A percentile compares a stretch with the other conserved stretches of the same genome.
Conservation (phyloP, 2,329 filamentous ascomycete genomes). For the Aspergillus sp. region DNA sequence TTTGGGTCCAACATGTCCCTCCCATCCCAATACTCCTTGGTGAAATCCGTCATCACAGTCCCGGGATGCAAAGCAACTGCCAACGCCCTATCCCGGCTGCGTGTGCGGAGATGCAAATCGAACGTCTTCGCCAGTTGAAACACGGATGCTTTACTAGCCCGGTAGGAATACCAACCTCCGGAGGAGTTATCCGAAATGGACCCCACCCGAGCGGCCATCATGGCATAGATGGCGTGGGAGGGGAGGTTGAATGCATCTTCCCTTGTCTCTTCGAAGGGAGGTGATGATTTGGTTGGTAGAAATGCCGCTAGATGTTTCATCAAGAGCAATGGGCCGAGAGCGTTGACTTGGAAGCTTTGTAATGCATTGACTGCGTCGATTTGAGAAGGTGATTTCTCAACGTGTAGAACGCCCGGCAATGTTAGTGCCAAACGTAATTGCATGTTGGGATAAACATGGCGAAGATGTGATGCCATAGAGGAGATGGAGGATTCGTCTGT, state of each 20-base stretch:
- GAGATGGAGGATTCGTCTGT: slow-evolving; percentile 56
- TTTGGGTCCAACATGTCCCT: slow-evolving; percentile 62
- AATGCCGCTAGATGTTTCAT: slow-evolving; percentile 67
- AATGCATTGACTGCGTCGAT: slow-evolving; percentile 55
- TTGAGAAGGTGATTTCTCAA: slow-evolving; percentile 62
- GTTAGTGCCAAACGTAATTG: slow-evolving; percentile 63
- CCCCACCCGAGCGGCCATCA: slow-evolving; percentile 71
- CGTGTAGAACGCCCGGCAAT: slow-evolving; percentile 62
- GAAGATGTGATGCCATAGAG: slow-evolving; percentile 47
- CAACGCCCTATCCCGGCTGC: slow-evolving; percentile 55
- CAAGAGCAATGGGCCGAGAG: slow-evolving; percentile 64
- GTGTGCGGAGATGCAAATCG: slow-evolving; percentile 56
- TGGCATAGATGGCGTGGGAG: slow-evolving; percentile 56
- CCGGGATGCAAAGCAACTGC: slow-evolving; percentile 69
- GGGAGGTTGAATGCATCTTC: slow-evolving; percentile 35
- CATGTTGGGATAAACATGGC: slow-evolving; percentile 44
- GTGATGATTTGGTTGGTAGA: slow-evolving; percentile 52
- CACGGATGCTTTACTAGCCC: slow-evolving; percentile 66
- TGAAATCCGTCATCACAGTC: slow-evolving; percentile 68
- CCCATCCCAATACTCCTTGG: slow-evolving; percentile 61
- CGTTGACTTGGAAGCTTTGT: slow-evolving; percentile 65
- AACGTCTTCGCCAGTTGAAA: slow-evolving; percentile 64
- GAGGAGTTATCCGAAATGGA: slow-evolving; percentile 62
- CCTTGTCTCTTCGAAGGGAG: slow-evolving; percentile 19
- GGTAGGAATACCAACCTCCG: slow-evolving; percentile 77